Evolutionary conservation across 139 green algal genomes (phyloP), one percentile per base, ranked within the genome.

Genomic region (Spirogloea muscicola): DNA sequence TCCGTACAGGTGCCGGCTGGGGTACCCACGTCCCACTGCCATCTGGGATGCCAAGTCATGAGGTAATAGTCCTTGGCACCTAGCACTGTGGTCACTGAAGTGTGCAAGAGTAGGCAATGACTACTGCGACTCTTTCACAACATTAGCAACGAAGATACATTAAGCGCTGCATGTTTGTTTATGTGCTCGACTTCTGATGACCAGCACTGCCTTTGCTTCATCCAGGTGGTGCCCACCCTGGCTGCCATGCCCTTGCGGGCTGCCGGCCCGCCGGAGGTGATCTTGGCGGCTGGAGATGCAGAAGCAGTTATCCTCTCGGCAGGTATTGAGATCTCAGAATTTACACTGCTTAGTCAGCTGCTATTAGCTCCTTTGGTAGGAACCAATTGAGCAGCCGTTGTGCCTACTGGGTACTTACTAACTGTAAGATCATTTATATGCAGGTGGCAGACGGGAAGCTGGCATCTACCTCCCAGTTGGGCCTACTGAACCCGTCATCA

Each of bases 221-320:
- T 51, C 37, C 74, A 48, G 34, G 62, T 84, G 7, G 71, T 80
- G 38, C 89, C 90, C 25, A 96, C 89, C 0, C 85, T 96, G 2
- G 27, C 51, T 3, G 64, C 88, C 2, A 59, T 96, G 38, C 41
- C 90, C 33, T 84, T 96, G 43, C 84, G 88, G 27, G 42, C 25
- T 4, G 49, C 49, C 25, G 73, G 62, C 1, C 25, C 16, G 38
- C 49, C 52, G 31, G 72, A 65, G n/a, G 44, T 83, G 21, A 41
- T 83, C 3, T 48, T 85, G 58, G 90, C 84, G n/a, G 81, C 68
- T 3, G 87, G 87, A 13, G 58, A 76, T 7, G 48, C 78, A 9
- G 39, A 21, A 2, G 86, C 84, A 1, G 71, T 69, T 1, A 27
- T 97, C 0, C 37, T 96, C 6, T 91, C 83, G 6, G 84, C 72